Evolutionary conservation across 805 yeast genomes (phyloP), one percentile per base, ranked within the genome.

Genomic region (Ogataea nonfermentans): DNA sequence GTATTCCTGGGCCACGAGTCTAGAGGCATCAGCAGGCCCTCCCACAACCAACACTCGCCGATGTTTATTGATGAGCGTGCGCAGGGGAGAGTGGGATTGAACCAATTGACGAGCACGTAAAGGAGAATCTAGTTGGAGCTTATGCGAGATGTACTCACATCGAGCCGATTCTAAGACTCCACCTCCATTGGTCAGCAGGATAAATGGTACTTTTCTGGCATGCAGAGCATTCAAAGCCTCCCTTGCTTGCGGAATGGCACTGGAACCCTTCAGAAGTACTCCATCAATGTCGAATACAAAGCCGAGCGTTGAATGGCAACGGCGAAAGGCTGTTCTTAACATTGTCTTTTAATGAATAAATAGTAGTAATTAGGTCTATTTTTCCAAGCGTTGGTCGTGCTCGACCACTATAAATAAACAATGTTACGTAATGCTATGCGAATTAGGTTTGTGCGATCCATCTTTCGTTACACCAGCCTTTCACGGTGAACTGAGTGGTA

Each of bases 141-240:
- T 38, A 7, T 65, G 53, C 2, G 78, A 70, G 3, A 86, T 58
- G 24, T 70, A 73, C 2, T 67, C 65, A 2, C 79, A 78, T 30
- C 95, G 67, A n/a, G 68, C 71, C 4, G 53, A 44, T 54, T 89
- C 97, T 9, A 74, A 62, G 23, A 72, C 72, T 2, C 97, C 96
- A 6, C 96, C 96, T 13, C 97, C 96, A 59, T 90, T 89, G 6
- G 96, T 89, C 57, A 90, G 68, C 29, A 90, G 57, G n/a, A 88
- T 77, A 65, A 78, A 90, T 1, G 97, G 96, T 6, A 88, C 67
- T 13, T 72, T 69, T 15, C 71, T 55, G 6, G 69, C 47, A 30
- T 80, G 66, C 32, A 90, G 65, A 16, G 45, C 44, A 9, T 37
- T 50, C 2, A 63, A 40, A 0, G 95, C 84, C 12, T 70, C 70